Evolutionary conservation across 192 early-diverging fungal genomes (phyloP).

Genomic region (Obelidium mucronatum): DNA sequence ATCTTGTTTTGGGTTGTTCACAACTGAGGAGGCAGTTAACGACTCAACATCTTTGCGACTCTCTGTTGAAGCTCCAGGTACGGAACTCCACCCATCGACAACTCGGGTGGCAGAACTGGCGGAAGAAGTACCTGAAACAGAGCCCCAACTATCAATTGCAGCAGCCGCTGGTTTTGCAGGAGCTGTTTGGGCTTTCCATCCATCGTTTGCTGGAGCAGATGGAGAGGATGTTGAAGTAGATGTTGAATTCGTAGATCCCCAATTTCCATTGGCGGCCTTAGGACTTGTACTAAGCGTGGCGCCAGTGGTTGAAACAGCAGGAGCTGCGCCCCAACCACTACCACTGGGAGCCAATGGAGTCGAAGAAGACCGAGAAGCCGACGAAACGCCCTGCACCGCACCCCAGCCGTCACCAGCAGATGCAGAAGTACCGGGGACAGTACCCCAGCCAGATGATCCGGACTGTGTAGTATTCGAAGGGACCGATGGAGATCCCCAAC

Average conservation of each 20-base stretch:
- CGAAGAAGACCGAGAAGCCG: neutral
- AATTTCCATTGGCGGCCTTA: neutral
- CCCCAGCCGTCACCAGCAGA: constrained; percentile 2
- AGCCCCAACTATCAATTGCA: neutral
- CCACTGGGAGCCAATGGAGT: neutral
- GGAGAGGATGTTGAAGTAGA: neutral
- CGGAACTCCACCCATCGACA: too few species aligned
- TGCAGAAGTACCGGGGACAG: neutral
- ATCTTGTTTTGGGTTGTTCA: neutral
- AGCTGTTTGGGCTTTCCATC: neutral
- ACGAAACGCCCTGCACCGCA: neutral
- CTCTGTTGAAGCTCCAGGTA: too few species aligned
- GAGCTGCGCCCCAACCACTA: constrained; percentile 18
- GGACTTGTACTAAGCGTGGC: neutral
- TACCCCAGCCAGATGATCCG: constrained; percentile 5
- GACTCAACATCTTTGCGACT: neutral
- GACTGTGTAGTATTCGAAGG: neutral
- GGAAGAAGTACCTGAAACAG: neutral
- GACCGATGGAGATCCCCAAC: neutral
- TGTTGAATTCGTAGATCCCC: neutral
- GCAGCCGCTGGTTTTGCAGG: too few species aligned
- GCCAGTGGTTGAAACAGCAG: neutral
- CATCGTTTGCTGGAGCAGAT: neutral
- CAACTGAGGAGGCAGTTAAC: neutral
- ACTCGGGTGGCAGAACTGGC: too few species aligned